These are phyloP conservation scores for Dinochytrium kinnereticum DNA, from an alignment of 371 early-diverging fungal species.

Conservation along the genomic window DNA sequence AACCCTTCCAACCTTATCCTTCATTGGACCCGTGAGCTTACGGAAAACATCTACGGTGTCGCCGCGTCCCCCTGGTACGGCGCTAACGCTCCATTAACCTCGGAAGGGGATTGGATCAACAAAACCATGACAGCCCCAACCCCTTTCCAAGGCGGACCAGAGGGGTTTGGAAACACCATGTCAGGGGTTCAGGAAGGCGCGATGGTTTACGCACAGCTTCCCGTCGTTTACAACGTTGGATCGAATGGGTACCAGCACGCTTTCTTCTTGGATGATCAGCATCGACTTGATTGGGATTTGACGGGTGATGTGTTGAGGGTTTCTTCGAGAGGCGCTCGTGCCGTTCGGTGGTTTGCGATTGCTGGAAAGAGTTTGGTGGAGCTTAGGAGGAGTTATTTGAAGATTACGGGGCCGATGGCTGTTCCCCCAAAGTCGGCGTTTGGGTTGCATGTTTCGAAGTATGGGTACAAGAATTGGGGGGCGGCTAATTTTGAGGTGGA, in stretches of 20 bases:
- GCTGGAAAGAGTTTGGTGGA: slow-evolving; percentile 15
- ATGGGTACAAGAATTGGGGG: slow-evolving; percentile 20
- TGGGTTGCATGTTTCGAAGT: slow-evolving; percentile 23
- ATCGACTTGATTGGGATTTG: slow-evolving; percentile 25
- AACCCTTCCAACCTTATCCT: slow-evolving; percentile 6
- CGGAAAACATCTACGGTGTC: slow-evolving; percentile 26
- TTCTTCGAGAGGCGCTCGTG: background rate
- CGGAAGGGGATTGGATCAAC: slow-evolving; percentile 24
- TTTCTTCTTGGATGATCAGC: slow-evolving; percentile 26
- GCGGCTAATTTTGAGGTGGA: slow-evolving; percentile 16
- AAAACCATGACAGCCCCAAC: background rate
- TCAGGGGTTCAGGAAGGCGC: slow-evolving; percentile 3
- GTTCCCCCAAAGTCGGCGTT: slow-evolving; percentile 19
- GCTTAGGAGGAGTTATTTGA: slow-evolving; percentile 21
- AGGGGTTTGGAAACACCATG: slow-evolving; percentile 8
- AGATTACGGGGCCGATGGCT: slow-evolving; percentile 14
- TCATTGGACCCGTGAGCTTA: slow-evolving; percentile 20
- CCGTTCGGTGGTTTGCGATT: slow-evolving; percentile 22
- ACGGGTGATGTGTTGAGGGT: slow-evolving; percentile 2
- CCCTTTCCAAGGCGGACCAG: background rate
- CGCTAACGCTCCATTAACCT: background rate
- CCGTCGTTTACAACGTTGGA: slow-evolving; percentile 21
- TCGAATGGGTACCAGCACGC: slow-evolving; percentile 19
- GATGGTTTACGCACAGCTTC: slow-evolving; percentile 17
- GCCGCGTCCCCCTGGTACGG: background rate